These are phyloP conservation scores for Teunomyces barrocoloradensis DNA, from an alignment of 805 yeast species.

Conservation along the genomic window DNA sequence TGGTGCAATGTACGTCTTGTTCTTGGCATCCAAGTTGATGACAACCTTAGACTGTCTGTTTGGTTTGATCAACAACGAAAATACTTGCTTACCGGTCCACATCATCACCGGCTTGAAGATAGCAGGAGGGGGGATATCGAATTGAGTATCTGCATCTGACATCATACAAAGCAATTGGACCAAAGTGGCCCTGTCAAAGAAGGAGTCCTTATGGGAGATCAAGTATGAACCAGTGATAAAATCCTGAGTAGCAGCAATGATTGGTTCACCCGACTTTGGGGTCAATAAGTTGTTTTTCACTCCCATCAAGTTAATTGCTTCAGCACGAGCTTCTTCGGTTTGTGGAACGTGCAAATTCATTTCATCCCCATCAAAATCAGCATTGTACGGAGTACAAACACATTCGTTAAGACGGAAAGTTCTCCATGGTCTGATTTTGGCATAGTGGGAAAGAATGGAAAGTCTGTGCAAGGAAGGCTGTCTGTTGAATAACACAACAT, in stretches of 20 bases:
- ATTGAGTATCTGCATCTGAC: conserved; percentile 87
- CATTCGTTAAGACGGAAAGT: conserved; percentile 96
- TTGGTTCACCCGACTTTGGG: conserved; percentile 98
- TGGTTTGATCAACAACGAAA: conserved; percentile 83
- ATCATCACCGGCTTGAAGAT: conserved; percentile 81
- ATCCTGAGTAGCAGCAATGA: conserved; percentile 99
- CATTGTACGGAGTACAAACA: conserved; percentile 99
- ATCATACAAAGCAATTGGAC: conserved; percentile 87
- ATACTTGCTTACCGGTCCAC: conserved; percentile 98
- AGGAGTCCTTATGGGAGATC: conserved; percentile 89
- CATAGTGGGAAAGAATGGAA: conserved; percentile 92
- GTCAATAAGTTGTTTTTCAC: conserved; percentile 92
- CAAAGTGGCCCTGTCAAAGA: conserved; percentile 82
- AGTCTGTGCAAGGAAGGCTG: conserved; percentile 97
- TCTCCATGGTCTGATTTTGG: conserved; percentile 96
- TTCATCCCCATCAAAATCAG: conserved; percentile 99
- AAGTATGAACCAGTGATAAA: conserved; percentile 95
- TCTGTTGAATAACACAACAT: conserved; percentile 90
- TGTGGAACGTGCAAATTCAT: conserved; percentile 99
- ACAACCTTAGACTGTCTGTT: conserved; percentile 71
- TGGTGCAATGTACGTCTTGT: conserved; percentile 86
- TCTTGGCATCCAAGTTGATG: conserved; percentile 91
- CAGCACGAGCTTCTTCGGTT: conserved; percentile 98
- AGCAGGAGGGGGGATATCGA: conserved; percentile 95
- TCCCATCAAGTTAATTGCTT: conserved; percentile 98